Evolutionary conservation across 768 basidiomycete genomes (phyloP), one percentile per base, ranked within the genome.

Genomic region (Plicaturopsis crispa): DNA sequence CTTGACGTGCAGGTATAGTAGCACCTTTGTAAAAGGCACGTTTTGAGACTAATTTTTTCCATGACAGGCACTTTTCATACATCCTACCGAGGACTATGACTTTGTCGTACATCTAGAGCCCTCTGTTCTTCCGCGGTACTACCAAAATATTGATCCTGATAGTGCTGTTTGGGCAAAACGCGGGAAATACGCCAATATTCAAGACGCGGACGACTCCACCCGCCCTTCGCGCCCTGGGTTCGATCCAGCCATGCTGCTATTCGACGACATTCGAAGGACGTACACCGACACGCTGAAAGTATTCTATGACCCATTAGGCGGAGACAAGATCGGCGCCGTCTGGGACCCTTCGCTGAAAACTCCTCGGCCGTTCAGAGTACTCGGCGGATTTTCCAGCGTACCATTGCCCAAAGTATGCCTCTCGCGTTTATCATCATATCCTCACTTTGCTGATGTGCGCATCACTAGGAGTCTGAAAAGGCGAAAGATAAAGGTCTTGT

Each of bases 251-350:
- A 63, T 61, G 11, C 49, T 78, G 43, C 66, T 90, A 12, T 73
- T 81, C 49, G 53, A 67, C 13, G 88, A 93, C 47, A 62, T 97
- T 23, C 24, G 19, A 5, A 68, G 72, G 14, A 61, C 78, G 4
- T 92, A 89, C 52, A 66, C 74, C 1, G 82, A 88, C 44, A 82
- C 82, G 1, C 72, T 87, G 46, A 75, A 85, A 41, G 68, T 94
- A 26, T 99, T 98, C 67, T 76, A 78, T 48, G 93, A 98, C 47
- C 64, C 74, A 0, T 70, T 78, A 23, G 96, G 96, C 10, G 90
- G 92, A 0, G 66, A 75, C 40, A 65, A 66, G 23, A 82, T 92
- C 36, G 92, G 88, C 5, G 80, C 72, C 1, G 80, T 96, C 2
- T 98, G 91, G 89, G 86, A 93, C 49, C 83, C 88, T 5, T 67